Evolutionary conservation across 139 green algal genomes (phyloP), one percentile per base, ranked within the genome.

Genomic region (Pleodorina starrii): DNA sequence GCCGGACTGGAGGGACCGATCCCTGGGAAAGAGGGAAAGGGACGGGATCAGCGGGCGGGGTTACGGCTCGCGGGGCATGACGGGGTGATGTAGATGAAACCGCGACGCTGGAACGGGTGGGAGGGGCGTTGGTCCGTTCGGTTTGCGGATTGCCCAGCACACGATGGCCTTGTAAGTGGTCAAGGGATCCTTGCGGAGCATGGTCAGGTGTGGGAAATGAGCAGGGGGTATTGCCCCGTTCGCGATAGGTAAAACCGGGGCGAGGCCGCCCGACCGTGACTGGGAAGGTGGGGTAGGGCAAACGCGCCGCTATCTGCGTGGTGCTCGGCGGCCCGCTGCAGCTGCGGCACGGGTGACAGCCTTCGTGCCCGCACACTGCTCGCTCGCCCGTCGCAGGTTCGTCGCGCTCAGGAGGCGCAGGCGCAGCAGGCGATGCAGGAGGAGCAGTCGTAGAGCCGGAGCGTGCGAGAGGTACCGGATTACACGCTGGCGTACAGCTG

Each of bases 371-470:
- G 25, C 21, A 66, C 29, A 25, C 21, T 32, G 5, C 5, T 66
- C 29, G 25, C 54, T 66, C 29, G 3, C 29, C 54, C 7, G 2
- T 66, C 10, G 32, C 76, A 84, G 76, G 48, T 69, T 32, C 76
- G 50, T n/a, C 32, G 50, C 6, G 76, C 76, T 5, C 76, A 84
- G 50, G 76, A 84, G 35, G 76, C 76, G 50, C 76, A 84, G 35
- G 76, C 76, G 50, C 76, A 46, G 1, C 36, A 50, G 50, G 76
- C 76, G 0, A 19, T 68, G 35, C 44, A 84, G 50, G 50, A 68
- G 50, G 32, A 50, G 69, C 38, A 51, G 69, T 6, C 29, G 36
- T 6, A 77, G n/a, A n/a, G n/a, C n/a, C n/a, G n/a, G n/a, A n/a
- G n/a, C n/a, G n/a, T n/a, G n/a, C n/a, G n/a, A n/a, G n/a, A n/a